Evolutionary conservation across 2,329 filamentous ascomycete species (phyloP), one percentile per base, ranked within the genome.

Genomic region (Colletotrichum musicola): DNA sequence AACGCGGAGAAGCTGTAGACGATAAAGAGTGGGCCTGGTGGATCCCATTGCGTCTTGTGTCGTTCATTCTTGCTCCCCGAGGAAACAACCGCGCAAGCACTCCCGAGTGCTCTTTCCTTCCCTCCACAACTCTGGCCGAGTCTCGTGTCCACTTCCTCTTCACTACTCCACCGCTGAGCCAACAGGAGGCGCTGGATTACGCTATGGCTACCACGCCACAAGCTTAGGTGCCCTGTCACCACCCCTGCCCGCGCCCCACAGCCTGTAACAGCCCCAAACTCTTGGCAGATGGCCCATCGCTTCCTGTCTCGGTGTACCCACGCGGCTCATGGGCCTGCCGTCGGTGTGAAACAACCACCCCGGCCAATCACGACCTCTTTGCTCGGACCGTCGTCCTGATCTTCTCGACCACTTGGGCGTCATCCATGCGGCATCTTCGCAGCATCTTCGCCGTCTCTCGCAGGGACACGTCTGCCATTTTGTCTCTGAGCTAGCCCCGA

Each of bases 191-290:
- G 7, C 7, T 35, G 30, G 27, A 10, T 35, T 35, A 35, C 30
- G 30, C 30, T 35, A 35, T 10, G 30, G 30, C 30, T 35, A 35
- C 27, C 27, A 30, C 30, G 30, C 30, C 7, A 35, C 30, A 35
- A 35, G 7, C 30, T 14, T 42, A n/a, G 38, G 16, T 42, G 40
- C 40, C 40, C 40, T 42, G 40, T 42, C 13, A 42, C 53, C 9
- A 58, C 22, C 40, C 40, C 42, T 30, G 35, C 18, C 20, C 14
- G 38, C 20, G 46, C 46, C 18, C 18, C 18, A 40, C 25, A 58
- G 44, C 64, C 51, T 69, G 62, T 69, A 69, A 69, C 66, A 61
- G 62, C 55, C 55, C 51, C 55, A 66, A 69, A 69, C 62, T 69
- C 66, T 69, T 69, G 66, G 66, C 66, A 51, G 47, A 55, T 20